phyloP scores from a whole-genome alignment of 352 stramenopile species.

The Globisporangium orthogonon region DNA sequence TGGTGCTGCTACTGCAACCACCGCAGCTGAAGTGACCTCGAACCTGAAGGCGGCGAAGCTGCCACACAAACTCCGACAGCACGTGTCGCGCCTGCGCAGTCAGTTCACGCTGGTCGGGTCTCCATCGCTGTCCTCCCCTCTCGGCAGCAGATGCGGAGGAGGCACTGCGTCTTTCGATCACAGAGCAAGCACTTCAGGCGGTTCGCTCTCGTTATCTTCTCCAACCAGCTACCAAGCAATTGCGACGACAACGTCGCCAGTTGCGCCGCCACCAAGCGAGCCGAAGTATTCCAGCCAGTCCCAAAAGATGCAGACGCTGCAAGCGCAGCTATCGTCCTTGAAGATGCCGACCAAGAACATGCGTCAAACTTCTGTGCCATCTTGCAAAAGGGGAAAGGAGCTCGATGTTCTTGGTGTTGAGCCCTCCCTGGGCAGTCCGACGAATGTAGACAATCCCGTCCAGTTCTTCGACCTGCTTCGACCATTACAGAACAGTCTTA shows the following conservation, averaged over 20 bases:
- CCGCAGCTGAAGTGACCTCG: not conserved
- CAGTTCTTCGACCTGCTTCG: constrained; percentile 46
- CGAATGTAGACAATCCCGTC: constrained; percentile 4
- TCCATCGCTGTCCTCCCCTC: constrained; percentile 2
- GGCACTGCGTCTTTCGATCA: not conserved
- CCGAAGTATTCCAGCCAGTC: constrained; percentile 32
- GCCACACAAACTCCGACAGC: constrained; percentile 44
- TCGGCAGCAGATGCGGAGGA: constrained; percentile 6
- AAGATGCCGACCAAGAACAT: constrained; percentile 5
- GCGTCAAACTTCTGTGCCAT: not conserved
- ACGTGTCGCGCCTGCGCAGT: constrained; percentile 40
- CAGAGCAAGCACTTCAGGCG: not conserved
- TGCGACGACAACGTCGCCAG: not conserved
- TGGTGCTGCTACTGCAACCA: not conserved
- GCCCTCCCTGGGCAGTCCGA: not conserved
- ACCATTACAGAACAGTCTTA: constrained; percentile 53
- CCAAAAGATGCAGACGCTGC: constrained; percentile 25
- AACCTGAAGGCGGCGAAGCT: constrained; percentile 21
- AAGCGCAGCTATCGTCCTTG: constrained; percentile 16
- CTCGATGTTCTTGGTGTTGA: not conserved
- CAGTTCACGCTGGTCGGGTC: constrained; percentile 23
- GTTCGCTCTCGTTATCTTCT: not conserved
- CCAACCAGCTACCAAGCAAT: not conserved
- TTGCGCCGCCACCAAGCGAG: not conserved
- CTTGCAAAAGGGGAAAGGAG: not conserved